phyloP scores from a whole-genome alignment of 345 rosid species.

The Lenwebbia sp. region DNA sequence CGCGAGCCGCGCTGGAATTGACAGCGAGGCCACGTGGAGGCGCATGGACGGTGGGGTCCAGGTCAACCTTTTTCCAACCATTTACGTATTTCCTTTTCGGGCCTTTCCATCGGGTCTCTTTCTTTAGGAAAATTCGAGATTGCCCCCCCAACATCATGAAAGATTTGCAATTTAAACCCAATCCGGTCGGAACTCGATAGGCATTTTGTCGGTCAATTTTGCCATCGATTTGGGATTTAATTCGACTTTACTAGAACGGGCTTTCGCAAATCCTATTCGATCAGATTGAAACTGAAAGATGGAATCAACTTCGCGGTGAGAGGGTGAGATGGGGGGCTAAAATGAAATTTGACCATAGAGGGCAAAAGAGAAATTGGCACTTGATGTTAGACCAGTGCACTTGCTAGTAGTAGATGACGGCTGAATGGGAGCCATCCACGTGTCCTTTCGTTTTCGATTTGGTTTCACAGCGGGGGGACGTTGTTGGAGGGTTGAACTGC shows the following conservation, averaged over 20 bases:
- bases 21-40: background rate
- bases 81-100: background rate
- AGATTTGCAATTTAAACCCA: background rate
- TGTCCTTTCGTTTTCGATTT: background rate
- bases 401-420: background rate
- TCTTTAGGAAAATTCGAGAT: background rate
- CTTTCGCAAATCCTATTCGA: background rate
- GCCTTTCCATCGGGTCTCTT: background rate
- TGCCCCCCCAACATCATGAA: background rate
- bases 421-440: background rate
- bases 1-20: background rate
- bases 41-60: background rate
- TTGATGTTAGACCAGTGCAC: background rate
- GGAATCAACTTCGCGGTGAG: background rate
- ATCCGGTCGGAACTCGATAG: background rate
- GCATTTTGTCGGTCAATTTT: background rate
- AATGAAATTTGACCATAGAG: background rate
- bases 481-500: too few species aligned
- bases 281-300: background rate
- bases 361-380: background rate
- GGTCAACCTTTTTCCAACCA: background rate
- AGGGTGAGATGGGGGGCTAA: background rate
- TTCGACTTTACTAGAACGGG: background rate
- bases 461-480: background rate
- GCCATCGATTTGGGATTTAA: background rate